phyloP scores from a whole-genome alignment of 2,329 filamentous ascomycete genomes.

The Aureobasidium sp. region DNA sequence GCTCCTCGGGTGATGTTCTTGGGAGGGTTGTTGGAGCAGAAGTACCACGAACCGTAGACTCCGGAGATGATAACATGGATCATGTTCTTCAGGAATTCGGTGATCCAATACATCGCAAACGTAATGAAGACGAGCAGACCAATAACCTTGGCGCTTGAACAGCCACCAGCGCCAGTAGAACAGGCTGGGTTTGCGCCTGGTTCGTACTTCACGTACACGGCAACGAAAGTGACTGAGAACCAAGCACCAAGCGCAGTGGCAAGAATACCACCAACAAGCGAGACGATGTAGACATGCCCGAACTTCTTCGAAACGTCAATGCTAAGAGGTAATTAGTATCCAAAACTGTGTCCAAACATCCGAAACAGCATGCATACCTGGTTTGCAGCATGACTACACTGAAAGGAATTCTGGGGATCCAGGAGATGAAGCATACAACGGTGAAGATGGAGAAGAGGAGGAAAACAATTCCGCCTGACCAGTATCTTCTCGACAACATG shows the following conservation, averaged over 20 bases:
- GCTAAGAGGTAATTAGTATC: slow-evolving; percentile 21
- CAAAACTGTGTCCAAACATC: background rate
- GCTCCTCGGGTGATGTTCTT: slow-evolving; percentile 75
- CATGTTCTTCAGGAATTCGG: slow-evolving; percentile 88
- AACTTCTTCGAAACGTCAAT: slow-evolving; percentile 78
- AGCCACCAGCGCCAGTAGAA: slow-evolving; percentile 47
- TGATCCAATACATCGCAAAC: slow-evolving; percentile 90
- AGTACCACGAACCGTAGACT: slow-evolving; percentile 92
- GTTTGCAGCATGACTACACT: slow-evolving; percentile 84
- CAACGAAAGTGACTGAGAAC: slow-evolving; percentile 78
- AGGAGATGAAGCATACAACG: slow-evolving; percentile 75
- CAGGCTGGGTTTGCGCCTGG: slow-evolving; percentile 55
- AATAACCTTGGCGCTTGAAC: slow-evolving; percentile 68
- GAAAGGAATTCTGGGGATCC: slow-evolving; percentile 87
- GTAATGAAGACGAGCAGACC: slow-evolving; percentile 80
- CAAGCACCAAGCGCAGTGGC: slow-evolving; percentile 72
- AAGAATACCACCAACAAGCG: slow-evolving; percentile 69
- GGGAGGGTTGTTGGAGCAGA: slow-evolving; percentile 61
- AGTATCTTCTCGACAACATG: slow-evolving; percentile 70
- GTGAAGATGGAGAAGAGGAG: slow-evolving; percentile 73
- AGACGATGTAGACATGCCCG: slow-evolving; percentile 81
- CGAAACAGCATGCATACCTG: slow-evolving; percentile 17
- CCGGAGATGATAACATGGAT: slow-evolving; percentile 83
- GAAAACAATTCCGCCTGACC: slow-evolving; percentile 79
- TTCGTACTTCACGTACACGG: slow-evolving; percentile 77